These are phyloP conservation scores for Pythium graminicola DNA, from an alignment of 352 stramenopile species.

Conservation along the genomic window DNA sequence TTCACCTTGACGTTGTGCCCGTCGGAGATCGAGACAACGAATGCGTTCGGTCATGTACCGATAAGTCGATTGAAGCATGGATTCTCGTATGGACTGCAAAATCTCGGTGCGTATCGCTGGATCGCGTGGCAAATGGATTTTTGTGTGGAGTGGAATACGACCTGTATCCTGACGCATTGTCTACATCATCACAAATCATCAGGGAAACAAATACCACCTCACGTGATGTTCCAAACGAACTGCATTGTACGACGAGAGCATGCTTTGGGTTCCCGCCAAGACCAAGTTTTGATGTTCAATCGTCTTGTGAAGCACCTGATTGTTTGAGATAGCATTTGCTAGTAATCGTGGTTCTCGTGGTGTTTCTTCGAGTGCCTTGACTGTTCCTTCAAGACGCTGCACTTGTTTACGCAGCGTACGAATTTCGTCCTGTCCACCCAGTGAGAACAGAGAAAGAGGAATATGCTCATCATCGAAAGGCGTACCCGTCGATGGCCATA, in stretches of 20 bases:
- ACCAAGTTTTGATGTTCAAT: slow-evolving; percentile 9
- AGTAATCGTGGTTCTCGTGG: not conserved
- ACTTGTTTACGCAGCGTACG: slow-evolving; percentile 2
- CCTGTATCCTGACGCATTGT: not conserved
- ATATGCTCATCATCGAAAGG: too few relatives aligned
- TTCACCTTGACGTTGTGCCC: slow-evolving; percentile 2
- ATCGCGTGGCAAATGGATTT: slow-evolving; percentile 2
- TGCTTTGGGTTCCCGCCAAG: slow-evolving; percentile 19
- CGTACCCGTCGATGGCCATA: not conserved
- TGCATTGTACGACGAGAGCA: slow-evolving; percentile 16
- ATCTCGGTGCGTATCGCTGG: not conserved
- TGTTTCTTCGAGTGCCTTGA: slow-evolving; percentile 1
- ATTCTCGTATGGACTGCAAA: not conserved
- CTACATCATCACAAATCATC: too few relatives aligned
- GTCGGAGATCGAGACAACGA: slow-evolving; percentile 2
- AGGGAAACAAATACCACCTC: too few relatives aligned
- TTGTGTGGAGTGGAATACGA: slow-evolving; percentile 3
- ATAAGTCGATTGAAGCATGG: not conserved
- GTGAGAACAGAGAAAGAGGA: too few relatives aligned
- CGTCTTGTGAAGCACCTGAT: not conserved
- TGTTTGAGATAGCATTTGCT: not conserved
- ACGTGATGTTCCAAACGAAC: too few relatives aligned
- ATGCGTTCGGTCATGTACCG: slow-evolving; percentile 5
- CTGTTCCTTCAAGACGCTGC: not conserved
- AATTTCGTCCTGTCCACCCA: slow-evolving; percentile 16